Conservation (phyloP, 108 stramenopile genomes). For the Cyclotella sp. region DNA sequence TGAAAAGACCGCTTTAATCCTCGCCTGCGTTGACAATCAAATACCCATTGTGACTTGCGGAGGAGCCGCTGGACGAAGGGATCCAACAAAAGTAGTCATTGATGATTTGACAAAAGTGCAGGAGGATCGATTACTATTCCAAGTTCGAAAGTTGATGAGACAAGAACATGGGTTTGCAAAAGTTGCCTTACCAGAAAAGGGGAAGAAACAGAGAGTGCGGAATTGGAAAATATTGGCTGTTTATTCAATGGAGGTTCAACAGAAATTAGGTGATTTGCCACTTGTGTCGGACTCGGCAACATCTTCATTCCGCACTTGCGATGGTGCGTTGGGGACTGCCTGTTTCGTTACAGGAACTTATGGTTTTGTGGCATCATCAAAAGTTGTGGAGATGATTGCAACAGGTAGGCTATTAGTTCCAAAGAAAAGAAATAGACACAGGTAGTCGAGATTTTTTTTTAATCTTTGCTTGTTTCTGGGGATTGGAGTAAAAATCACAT, state of each 20-base stretch:
- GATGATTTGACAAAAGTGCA: slow-evolving; percentile 71
- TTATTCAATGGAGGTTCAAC: slow-evolving; percentile 72
- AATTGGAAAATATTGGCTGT: slow-evolving; percentile 80
- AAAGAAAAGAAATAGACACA: slow-evolving; percentile 26
- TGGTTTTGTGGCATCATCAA: slow-evolving; percentile 77
- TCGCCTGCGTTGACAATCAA: slow-evolving; percentile 57
- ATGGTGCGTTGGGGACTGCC: slow-evolving; percentile 82
- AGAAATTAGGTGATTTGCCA: slow-evolving; percentile 5
- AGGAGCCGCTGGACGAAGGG: slow-evolving; percentile 81
- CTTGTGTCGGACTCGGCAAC: neutral
- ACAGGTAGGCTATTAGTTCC: slow-evolving; percentile 61
- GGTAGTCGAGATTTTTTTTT: neutral
- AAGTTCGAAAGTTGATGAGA: slow-evolving; percentile 69
- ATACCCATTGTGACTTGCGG: slow-evolving; percentile 86
- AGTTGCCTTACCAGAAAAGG: slow-evolving; percentile 43
- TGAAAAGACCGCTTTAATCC: slow-evolving; percentile 77
- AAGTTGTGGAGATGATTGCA: slow-evolving; percentile 83
- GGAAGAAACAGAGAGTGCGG: slow-evolving; percentile 37
- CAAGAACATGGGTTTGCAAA: slow-evolving; percentile 72
- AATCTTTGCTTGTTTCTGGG: too few relatives aligned
- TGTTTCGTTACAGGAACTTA: slow-evolving; percentile 83
- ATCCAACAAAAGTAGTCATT: slow-evolving; percentile 72
- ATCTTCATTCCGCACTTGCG: slow-evolving; percentile 74
- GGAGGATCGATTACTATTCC: slow-evolving; percentile 64
- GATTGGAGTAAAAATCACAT: too few relatives aligned